phyloP scores from a whole-genome alignment of 176 grass and related monocot genomes.

The Elaeis guineensis region DNA sequence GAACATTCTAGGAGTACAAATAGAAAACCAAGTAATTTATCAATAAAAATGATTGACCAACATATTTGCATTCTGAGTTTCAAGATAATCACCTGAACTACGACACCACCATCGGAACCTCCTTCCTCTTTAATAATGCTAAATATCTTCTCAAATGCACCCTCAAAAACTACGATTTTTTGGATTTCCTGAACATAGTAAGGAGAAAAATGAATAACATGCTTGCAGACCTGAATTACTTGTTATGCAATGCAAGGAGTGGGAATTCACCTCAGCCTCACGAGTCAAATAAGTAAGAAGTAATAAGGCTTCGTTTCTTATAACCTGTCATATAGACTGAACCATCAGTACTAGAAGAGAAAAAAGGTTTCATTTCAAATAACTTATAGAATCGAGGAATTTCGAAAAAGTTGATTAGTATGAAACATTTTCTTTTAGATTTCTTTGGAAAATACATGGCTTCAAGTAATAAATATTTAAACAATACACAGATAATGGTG shows the following conservation, averaged over 20 bases:
- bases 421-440: too few relatives aligned
- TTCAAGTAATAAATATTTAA: too few relatives aligned
- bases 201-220: slow-evolving; percentile 6
- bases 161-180: slow-evolving; percentile 99
- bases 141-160: slow-evolving; percentile 98
- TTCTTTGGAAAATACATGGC: too few relatives aligned
- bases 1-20: too few relatives aligned
- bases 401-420: too few relatives aligned
- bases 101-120: slow-evolving; percentile 92
- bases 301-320: slow-evolving; percentile 94
- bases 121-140: slow-evolving; percentile 99
- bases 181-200: slow-evolving; percentile 76
- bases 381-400: too few relatives aligned
- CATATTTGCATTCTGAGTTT: background rate
- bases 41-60: slow-evolving; percentile 6
- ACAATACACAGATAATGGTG: too few relatives aligned
- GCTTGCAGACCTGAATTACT: slow-evolving; percentile 1
- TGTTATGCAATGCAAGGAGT: background rate
- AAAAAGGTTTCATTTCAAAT: background rate
- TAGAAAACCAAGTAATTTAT: too few relatives aligned
- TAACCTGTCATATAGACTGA: slow-evolving; percentile 52
- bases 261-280: slow-evolving; percentile 63
- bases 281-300: slow-evolving; percentile 97
- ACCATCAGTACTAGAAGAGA: slow-evolving; percentile 1
- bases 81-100: slow-evolving; percentile 77